phyloP scores from a whole-genome alignment of 345 rosid genomes.

The Barbarea vulgaris region DNA sequence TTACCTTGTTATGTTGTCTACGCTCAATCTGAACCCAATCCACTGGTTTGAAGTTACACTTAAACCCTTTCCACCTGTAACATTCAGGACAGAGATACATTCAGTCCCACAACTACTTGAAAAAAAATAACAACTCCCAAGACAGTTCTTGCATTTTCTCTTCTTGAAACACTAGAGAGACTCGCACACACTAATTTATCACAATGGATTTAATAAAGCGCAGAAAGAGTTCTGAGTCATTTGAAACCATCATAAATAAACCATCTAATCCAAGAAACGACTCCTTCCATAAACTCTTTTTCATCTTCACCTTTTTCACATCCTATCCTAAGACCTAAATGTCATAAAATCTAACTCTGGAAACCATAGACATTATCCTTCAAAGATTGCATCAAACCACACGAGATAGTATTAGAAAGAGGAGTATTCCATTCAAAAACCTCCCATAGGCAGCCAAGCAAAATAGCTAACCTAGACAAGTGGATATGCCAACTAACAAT shows the following conservation, averaged over 20 bases:
- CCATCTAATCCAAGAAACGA: background rate
- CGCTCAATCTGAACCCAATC: conserved; percentile 65
- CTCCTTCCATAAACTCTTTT: background rate
- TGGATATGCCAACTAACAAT: background rate
- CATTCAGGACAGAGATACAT: background rate
- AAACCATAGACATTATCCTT: background rate
- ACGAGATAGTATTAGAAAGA: background rate
- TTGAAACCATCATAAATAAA: background rate
- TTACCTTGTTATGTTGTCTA: conserved; percentile 70
- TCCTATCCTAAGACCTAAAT: background rate
- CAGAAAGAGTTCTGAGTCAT: background rate
- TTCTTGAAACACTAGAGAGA: background rate
- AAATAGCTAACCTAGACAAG: background rate
- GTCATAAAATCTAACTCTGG: background rate
- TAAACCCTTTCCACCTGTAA: conserved; percentile 81
- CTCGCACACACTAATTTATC: background rate
- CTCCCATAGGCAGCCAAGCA: background rate
- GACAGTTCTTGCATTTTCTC: background rate
- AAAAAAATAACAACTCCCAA: background rate
- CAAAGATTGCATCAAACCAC: background rate
- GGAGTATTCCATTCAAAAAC: background rate
- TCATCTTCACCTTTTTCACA: background rate
- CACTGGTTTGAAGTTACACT: conserved; percentile 57
- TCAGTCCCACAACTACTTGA: conserved; percentile 13
- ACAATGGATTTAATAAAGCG: background rate